Evolutionary conservation across 2,329 filamentous ascomycete species (phyloP).

Genomic region (Podosphaera aphanis): DNA sequence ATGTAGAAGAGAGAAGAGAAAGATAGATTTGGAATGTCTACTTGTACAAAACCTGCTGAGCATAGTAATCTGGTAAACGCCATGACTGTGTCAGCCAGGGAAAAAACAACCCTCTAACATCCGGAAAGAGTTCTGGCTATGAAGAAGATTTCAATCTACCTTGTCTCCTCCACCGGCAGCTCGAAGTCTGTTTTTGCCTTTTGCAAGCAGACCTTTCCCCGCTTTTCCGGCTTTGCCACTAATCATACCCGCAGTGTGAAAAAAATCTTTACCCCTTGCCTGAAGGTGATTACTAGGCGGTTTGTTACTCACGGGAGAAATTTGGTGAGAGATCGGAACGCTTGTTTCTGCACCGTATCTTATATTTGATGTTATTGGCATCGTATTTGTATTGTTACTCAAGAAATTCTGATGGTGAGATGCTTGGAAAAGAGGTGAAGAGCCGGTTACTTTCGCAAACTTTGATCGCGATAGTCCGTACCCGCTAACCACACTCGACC

Average conservation of each 20-base stretch:
- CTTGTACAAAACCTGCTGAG: conserved; percentile 15
- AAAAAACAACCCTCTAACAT: conserved; percentile 11
- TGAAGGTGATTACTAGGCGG: conserved; percentile 17
- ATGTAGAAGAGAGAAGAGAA: conserved; percentile 11
- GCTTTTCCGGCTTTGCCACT: conserved; percentile 51
- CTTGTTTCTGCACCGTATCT: conserved; percentile 4
- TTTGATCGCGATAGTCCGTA: conserved; percentile 8
- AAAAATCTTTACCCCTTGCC: conserved; percentile 66
- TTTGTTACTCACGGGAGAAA: conserved; percentile 9
- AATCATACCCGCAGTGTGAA: conserved; percentile 56
- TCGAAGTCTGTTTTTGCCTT: conserved; percentile 63
- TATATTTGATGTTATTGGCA: conserved; percentile 7
- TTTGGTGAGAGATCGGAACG: conserved; percentile 9
- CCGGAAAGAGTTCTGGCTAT: conserved; percentile 14
- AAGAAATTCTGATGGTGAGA: conserved; percentile 34
- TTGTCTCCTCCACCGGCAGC: conserved; percentile 45
- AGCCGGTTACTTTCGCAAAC: conserved; percentile 7
- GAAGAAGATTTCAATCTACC: conserved; percentile 45
- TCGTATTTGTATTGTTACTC: conserved; percentile 20
- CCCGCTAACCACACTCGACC: conserved; percentile 2
- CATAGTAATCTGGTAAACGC: conserved; percentile 6
- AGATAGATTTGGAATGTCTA: conserved; percentile 13
- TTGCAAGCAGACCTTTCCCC: conserved; percentile 75
- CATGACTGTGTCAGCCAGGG: conserved; percentile 1
- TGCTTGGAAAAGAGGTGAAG: conserved; percentile 17